phyloP scores from a whole-genome alignment of 2,329 filamentous ascomycete species.

The Pseudogymnoascus sp. region DNA sequence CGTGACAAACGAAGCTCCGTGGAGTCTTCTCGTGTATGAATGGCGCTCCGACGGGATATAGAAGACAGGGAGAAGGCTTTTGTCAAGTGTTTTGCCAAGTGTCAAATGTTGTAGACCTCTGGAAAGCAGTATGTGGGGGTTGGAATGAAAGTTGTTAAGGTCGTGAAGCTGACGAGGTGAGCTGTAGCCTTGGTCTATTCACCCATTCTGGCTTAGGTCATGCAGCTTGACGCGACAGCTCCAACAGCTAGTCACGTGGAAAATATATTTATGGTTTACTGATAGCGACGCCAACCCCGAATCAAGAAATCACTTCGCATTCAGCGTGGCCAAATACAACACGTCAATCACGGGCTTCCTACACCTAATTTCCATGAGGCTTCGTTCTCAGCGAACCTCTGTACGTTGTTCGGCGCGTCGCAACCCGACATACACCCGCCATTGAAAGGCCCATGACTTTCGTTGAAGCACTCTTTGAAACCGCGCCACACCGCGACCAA shows the following conservation, averaged over 20 bases:
- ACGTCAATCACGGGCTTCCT: neutral
- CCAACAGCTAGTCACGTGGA: neutral
- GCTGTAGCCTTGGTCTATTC: conserved; percentile 25
- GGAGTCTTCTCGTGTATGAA: conserved; percentile 5
- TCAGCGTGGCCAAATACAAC: conserved; percentile 1
- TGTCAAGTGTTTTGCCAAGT: conserved; percentile 8
- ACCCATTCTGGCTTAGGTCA: neutral
- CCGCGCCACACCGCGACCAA: neutral
- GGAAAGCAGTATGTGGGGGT: conserved; percentile 19
- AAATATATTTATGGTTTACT: conserved; percentile 9
- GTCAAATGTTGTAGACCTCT: conserved; percentile 15
- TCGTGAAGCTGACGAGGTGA: conserved; percentile 47
- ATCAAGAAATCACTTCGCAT: conserved; percentile 4
- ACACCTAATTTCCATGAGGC: neutral
- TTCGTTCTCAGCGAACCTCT: conserved; percentile 1
- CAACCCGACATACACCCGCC: neutral
- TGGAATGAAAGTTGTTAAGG: conserved; percentile 15
- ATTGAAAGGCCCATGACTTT: neutral
- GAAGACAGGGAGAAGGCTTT: neutral
- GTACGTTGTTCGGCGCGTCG: conserved; percentile 1
- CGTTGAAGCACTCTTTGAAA: neutral
- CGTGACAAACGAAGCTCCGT: conserved; percentile 29
- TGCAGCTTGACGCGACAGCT: conserved; percentile 6
- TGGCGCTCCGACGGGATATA: neutral
- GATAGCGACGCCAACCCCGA: neutral